Evolutionary conservation across 371 early-diverging fungal genomes (phyloP), one percentile per base, ranked within the genome.

Genomic region (Mortierella sp.): DNA sequence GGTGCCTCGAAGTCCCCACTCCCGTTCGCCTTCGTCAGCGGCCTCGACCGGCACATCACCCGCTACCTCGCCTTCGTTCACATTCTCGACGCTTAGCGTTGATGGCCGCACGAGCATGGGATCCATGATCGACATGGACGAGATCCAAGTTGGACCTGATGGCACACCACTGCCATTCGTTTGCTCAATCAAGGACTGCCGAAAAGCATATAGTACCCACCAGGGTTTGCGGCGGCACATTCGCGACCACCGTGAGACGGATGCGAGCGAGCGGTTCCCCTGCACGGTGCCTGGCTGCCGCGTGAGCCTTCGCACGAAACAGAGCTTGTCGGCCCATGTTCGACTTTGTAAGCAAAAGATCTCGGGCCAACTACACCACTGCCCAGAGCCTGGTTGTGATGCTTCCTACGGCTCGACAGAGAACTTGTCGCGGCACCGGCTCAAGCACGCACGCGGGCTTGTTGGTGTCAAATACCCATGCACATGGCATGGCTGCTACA

Each of bases 391-490:
- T 6, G 72, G 63, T 7, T 72, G 72, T 19, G 52, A 59, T 6
- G 50, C 62, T 11, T 16, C 63, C 21, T 72, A 57, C 30, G 48
- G 23, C 2, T 62, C 72, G 1, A 57, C 19, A 50, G 63, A 66
- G 57, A 62, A 53, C 26, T 46, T 72, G 52, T 44, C 57, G 37
- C 62, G 63, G 14, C 66, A 72, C 48, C 66, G 59, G 14, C 45
- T 58, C 59, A 62, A 62, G 62, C 72, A 72, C 30, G 43, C 52
- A 6, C 57, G 66, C 12, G 28, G 64, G 3, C 48, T 60, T 26
- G 65, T 62, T 14, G 76, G 64, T 14, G 56, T 66, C 60, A 75
- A 75, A 19, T 70, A 70, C 53, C 76, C 76, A 1, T 75, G 76
- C 28, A 61, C 70, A 25, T 70, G 76, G 71, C 57, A 62, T 7